These are phyloP conservation scores for Aechmea fasciata DNA, from an alignment of 176 grass and related monocot species.

Conservation along the genomic window DNA sequence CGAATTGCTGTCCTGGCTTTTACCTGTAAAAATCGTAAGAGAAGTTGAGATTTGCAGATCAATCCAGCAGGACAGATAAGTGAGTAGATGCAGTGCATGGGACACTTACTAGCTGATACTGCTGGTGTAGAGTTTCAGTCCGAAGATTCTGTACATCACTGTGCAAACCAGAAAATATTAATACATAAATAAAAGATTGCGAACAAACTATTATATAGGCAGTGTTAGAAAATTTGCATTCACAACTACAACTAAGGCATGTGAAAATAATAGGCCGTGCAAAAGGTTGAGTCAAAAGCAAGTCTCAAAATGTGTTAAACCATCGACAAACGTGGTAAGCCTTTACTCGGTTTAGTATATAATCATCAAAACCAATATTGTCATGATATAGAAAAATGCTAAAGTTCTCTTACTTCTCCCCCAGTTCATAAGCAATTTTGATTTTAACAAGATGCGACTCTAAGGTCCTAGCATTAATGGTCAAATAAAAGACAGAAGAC, in stretches of 20 bases:
- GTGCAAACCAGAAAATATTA: conserved; percentile 25
- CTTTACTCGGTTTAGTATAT: neutral
- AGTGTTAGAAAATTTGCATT: too few relatives aligned
- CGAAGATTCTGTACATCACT: conserved; percentile 80
- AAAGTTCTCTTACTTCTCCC: too few relatives aligned
- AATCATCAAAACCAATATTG: neutral
- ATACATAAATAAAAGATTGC: neutral
- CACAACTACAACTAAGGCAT: too few relatives aligned
- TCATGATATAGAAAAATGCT: too few relatives aligned
- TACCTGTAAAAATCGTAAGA: conserved; percentile 45
- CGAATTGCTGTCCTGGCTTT: conserved; percentile 55
- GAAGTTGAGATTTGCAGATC: conserved; percentile 15
- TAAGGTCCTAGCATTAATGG: too few relatives aligned
- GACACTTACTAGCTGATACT: conserved; percentile 66
- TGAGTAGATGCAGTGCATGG: neutral
- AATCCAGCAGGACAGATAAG: neutral
- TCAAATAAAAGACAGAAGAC: too few relatives aligned
- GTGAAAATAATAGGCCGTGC: neutral
- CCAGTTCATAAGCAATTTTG: too few relatives aligned
- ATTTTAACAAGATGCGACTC: too few relatives aligned
- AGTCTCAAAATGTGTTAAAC: neutral
- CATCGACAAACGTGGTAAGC: neutral
- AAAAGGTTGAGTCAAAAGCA: neutral
- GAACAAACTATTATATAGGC: too few relatives aligned
- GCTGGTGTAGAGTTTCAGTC: conserved; percentile 81